phyloP scores from a whole-genome alignment of 1,139 yeast genomes.

The Kurtzmaniella quercitrusa region DNA sequence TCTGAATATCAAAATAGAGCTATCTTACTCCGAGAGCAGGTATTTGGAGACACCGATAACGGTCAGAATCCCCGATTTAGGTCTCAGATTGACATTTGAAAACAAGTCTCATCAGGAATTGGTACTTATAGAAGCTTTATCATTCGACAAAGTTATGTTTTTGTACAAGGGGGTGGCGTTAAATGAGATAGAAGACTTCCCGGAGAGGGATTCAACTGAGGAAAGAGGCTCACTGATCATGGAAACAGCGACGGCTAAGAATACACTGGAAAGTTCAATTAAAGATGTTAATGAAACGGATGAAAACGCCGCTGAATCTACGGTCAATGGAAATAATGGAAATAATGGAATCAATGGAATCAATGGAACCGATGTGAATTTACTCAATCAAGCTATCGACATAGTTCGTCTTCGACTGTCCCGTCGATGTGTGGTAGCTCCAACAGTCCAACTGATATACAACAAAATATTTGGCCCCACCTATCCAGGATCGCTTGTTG shows the following conservation, averaged over 20 bases:
- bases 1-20: conserved; percentile 22
- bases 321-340: too few species aligned
- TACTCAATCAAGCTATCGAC: background rate
- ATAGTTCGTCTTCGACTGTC: background rate
- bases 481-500: conserved; percentile 45
- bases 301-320: too few species aligned
- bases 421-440: conserved; percentile 8
- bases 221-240: too few species aligned
- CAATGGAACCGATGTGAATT: background rate
- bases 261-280: background rate
- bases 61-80: conserved; percentile 25
- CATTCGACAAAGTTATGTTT: conserved; percentile 23
- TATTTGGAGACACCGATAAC: conserved; percentile 31
- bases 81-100: conserved; percentile 41
- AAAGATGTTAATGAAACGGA: conserved; percentile 5
- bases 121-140: conserved; percentile 42
- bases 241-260: conserved; percentile 2
- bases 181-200: conserved; percentile 17
- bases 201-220: conserved; percentile 6
- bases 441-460: conserved; percentile 43
- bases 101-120: conserved; percentile 36
- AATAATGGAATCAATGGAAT: too few species aligned
- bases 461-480: conserved; percentile 63
- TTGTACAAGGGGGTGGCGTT: conserved; percentile 30
- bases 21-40: conserved; percentile 23